Evolutionary conservation across 2,329 filamentous ascomycete species (phyloP).

Genomic region (Ceratocystis variospora): DNA sequence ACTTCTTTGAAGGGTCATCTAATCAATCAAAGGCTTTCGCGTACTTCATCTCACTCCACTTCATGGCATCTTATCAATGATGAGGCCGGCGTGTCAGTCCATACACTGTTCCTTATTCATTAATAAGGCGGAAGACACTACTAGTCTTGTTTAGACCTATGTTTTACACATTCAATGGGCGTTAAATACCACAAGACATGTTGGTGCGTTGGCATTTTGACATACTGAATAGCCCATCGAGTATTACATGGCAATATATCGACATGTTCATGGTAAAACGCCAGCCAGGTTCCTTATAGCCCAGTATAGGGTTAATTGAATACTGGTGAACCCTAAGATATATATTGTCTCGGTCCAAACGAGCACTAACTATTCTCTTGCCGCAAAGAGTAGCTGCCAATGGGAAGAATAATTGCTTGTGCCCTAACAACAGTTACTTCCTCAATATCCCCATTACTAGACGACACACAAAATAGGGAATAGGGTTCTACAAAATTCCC

Average conservation of each 20-base stretch:
- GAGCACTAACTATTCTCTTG: neutral
- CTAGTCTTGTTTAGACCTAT: neutral
- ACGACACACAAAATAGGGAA: neutral
- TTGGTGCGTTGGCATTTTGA: neutral
- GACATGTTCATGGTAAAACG: neutral
- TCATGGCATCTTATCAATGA: neutral
- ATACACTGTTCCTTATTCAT: neutral
- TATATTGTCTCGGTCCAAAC: neutral
- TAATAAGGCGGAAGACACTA: neutral
- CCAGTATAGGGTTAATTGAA: neutral
- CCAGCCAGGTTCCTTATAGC: neutral
- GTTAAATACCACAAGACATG: no score
- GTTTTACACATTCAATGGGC: neutral
- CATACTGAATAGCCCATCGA: neutral
- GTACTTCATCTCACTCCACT: neutral
- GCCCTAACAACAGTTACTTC: no score
- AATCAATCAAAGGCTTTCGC: neutral
- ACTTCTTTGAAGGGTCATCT: neutral
- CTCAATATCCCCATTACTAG: no score
- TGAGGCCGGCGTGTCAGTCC: neutral
- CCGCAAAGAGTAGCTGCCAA: no score
- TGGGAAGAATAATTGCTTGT: no score
- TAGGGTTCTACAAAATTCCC: neutral
- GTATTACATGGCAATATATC: neutral
- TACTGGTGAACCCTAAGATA: neutral